Evolutionary conservation across 257 asterid genomes (phyloP).

Genomic region (Solanum medicagineum): DNA sequence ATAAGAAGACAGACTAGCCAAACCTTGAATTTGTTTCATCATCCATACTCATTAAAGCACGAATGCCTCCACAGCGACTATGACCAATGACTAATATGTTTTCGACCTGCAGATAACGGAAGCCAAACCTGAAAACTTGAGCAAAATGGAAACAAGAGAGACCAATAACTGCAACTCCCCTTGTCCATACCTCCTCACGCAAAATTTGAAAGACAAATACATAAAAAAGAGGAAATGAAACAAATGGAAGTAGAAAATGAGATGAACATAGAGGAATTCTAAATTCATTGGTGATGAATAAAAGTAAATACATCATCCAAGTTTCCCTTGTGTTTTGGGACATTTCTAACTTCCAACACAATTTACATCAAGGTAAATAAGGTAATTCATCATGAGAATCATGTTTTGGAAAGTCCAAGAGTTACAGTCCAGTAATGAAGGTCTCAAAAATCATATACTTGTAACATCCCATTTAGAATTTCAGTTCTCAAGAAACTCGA

Average conservation of each 20-base stretch:
- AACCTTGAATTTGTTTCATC: constrained; percentile 63
- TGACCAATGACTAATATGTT: constrained; percentile 82
- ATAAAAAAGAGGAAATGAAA: not conserved
- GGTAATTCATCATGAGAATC: not conserved
- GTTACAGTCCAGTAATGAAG: not conserved
- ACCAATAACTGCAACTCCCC: not conserved
- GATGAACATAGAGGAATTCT: not conserved
- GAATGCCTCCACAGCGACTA: constrained; percentile 96
- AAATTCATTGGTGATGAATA: not conserved
- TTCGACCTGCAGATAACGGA: constrained; percentile 46
- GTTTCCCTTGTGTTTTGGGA: not conserved
- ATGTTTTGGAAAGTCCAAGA: not conserved
- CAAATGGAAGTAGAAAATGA: not conserved
- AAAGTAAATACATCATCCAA: not conserved
- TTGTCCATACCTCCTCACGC: not conserved
- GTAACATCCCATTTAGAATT: not conserved
- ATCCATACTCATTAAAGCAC: constrained; percentile 82
- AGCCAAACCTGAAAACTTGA: not conserved
- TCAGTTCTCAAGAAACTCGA: not conserved
- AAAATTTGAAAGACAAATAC: not conserved
- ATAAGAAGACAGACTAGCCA: not conserved
- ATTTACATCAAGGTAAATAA: not conserved
- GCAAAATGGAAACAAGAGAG: not conserved
- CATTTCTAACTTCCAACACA: not conserved
- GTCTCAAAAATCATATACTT: not conserved